Evolutionary conservation across 768 basidiomycete species (phyloP).

Genomic region (Russula abietina): DNA sequence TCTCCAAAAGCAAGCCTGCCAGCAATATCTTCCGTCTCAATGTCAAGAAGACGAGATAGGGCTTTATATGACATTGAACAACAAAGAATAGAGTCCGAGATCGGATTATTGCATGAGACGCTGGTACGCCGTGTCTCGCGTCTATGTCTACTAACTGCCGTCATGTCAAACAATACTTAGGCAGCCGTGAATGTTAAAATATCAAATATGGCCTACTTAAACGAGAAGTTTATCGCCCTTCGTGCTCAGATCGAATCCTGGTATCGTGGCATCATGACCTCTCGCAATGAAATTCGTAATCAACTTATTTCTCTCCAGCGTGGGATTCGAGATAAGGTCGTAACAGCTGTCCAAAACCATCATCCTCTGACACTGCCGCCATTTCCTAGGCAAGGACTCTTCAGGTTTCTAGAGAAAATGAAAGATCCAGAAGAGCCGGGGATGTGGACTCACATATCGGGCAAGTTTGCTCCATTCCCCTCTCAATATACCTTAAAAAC

Average conservation of each 20-base stretch:
- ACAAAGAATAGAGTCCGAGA: conserved; percentile 57
- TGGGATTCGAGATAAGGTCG: conserved; percentile 68
- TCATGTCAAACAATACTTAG: conserved; percentile 38
- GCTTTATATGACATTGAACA: conserved; percentile 86
- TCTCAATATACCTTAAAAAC: conserved; percentile 17
- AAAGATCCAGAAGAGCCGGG: conserved; percentile 70
- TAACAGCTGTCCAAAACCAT: conserved; percentile 1
- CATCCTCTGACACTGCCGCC: conserved; percentile 8
- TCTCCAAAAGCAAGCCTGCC: conserved; percentile 26
- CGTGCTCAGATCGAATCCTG: conserved; percentile 79
- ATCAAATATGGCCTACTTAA: conserved; percentile 66
- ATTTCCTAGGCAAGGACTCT: conserved; percentile 70
- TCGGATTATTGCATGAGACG: conserved; percentile 73
- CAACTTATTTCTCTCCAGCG: conserved; percentile 93
- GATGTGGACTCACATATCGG: conserved; percentile 86
- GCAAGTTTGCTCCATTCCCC: conserved; percentile 40
- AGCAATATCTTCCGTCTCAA: conserved; percentile 27
- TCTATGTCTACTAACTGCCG: conserved; percentile 10
- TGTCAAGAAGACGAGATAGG: conserved; percentile 74
- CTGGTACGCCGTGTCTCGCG: conserved; percentile 50
- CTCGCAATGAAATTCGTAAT: conserved; percentile 63
- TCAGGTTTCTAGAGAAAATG: conserved; percentile 72
- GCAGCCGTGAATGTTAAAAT: conserved; percentile 45
- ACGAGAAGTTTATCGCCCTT: conserved; percentile 42
- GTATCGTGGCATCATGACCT: conserved; percentile 66